Evolutionary conservation across 2,329 filamentous ascomycete species (phyloP).

Genomic region (Pseudogymnoascus sp.): DNA sequence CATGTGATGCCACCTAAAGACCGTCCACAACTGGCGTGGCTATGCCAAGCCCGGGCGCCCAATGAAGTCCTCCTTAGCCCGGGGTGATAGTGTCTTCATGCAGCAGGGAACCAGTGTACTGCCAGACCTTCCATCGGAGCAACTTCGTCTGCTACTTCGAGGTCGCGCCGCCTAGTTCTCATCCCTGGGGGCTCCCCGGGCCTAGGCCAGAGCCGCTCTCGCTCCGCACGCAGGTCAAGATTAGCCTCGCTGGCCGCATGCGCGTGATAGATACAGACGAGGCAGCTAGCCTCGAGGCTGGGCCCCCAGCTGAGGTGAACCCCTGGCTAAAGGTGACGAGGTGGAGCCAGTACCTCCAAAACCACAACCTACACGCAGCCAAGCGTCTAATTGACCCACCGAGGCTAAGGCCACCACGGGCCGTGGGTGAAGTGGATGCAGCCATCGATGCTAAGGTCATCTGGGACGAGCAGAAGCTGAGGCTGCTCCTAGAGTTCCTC

Average conservation of each 20-base stretch:
- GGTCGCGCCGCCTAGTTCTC: neutral
- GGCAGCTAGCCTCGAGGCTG: no score
- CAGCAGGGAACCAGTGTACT: neutral
- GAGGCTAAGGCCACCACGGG: neutral
- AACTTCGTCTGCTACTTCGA: neutral
- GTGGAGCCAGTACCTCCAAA: slow-evolving; percentile 9
- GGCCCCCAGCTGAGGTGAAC: neutral
- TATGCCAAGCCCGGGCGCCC: no score
- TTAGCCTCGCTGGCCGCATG: neutral
- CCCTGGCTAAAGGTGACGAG: slow-evolving; percentile 11
- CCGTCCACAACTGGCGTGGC: no score
- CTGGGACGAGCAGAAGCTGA: slow-evolving; percentile 6
- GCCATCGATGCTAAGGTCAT: neutral
- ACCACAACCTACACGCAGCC: slow-evolving; percentile 5
- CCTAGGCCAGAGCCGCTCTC: no score
- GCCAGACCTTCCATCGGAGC: neutral
- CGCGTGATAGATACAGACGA: neutral
- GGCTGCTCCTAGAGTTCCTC: slow-evolving; percentile 12
- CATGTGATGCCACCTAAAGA: no score
- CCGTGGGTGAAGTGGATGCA: neutral
- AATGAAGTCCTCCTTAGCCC: no score
- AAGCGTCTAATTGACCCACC: neutral
- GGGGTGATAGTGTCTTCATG: no score
- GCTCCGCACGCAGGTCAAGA: no score
- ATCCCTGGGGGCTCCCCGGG: neutral